Percentiles rank a stretch among this genome's conserved stretches.
Evolutionary conservation across 2,329 filamentous ascomycete genomes (phyloP).

Genomic region (Xylaria sp.): DNA sequence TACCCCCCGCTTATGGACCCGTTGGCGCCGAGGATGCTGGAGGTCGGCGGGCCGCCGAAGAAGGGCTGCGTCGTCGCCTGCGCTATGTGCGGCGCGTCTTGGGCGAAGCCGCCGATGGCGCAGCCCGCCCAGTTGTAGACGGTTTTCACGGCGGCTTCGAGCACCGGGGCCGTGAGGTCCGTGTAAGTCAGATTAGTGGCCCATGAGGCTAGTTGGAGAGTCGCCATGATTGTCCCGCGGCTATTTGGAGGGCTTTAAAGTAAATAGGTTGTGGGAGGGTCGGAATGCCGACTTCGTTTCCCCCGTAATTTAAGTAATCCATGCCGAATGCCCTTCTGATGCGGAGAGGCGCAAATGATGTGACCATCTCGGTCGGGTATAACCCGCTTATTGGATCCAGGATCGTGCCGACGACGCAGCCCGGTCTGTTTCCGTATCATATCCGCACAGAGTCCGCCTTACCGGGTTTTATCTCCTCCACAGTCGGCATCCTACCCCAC

Average conservation of each 20-base stretch:
- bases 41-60: conserved; percentile 49
- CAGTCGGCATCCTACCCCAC: conserved; percentile 7
- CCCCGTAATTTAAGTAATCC: background rate
- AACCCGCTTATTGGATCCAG: conserved; percentile 19
- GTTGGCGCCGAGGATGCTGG: conserved; percentile 50
- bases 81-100: conserved; percentile 56
- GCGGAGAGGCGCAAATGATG: conserved; percentile 20
- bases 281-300: background rate
- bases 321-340: background rate
- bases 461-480: conserved; percentile 11
- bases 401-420: conserved; percentile 4
- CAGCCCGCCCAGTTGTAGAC: conserved; percentile 67
- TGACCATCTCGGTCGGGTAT: conserved; percentile 21
- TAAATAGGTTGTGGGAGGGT: background rate
- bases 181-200: conserved; percentile 55
- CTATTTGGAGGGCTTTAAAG: background rate
- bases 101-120: conserved; percentile 61
- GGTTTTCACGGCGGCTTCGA: conserved; percentile 57
- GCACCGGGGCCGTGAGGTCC: conserved; percentile 55
- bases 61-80: conserved; percentile 45
- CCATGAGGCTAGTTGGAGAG: conserved; percentile 60
- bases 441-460: too few relatives aligned
- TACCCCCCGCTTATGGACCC: conserved; percentile 39
- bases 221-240: conserved; percentile 55
- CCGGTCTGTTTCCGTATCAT: conserved; percentile 32